Evolutionary conservation across 306 rosid species (phyloP).

Genomic region (Trifolium repens): DNA sequence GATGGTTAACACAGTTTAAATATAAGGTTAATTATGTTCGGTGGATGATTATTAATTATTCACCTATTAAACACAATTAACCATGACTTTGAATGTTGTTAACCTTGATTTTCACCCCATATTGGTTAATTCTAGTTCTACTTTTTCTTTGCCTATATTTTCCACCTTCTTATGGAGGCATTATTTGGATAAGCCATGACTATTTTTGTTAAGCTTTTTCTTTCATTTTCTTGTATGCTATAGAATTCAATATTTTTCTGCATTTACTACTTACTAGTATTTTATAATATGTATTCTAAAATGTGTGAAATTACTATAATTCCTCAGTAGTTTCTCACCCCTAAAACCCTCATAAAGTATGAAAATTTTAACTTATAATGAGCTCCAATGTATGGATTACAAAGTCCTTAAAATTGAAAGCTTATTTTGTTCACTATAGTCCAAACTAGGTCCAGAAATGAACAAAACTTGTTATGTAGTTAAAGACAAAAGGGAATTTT

Average conservation of each 20-base stretch:
- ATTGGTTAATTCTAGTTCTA: neutral
- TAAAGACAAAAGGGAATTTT: neutral
- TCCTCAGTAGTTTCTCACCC: neutral
- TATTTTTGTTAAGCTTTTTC: constrained; percentile 32
- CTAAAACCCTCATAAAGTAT: neutral
- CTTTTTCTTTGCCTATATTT: neutral
- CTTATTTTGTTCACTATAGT: constrained; percentile 1
- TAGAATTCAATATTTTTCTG: constrained; percentile 2
- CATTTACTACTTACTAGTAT: constrained; percentile 10
- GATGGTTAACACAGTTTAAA: neutral
- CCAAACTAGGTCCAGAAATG: constrained; percentile 12
- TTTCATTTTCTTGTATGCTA: constrained; percentile 36
- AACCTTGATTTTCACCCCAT: neutral
- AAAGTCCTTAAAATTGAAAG: constrained; percentile 23
- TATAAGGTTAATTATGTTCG: neutral
- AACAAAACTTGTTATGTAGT: constrained; percentile 10
- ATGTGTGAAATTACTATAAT: neutral
- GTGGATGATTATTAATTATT: neutral
- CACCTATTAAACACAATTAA: neutral
- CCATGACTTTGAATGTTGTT: neutral
- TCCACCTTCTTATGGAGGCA: neutral
- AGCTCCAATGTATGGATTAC: constrained; percentile 15
- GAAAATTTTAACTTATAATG: constrained; percentile 28
- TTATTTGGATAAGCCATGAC: constrained; percentile 7
- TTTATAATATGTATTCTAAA: constrained; percentile 16